Percentiles rank a stretch among this genome's conserved stretches.
Evolutionary conservation across 2,329 filamentous ascomycete genomes (phyloP).

Genomic region (Akanthomyces uredinophilus): DNA sequence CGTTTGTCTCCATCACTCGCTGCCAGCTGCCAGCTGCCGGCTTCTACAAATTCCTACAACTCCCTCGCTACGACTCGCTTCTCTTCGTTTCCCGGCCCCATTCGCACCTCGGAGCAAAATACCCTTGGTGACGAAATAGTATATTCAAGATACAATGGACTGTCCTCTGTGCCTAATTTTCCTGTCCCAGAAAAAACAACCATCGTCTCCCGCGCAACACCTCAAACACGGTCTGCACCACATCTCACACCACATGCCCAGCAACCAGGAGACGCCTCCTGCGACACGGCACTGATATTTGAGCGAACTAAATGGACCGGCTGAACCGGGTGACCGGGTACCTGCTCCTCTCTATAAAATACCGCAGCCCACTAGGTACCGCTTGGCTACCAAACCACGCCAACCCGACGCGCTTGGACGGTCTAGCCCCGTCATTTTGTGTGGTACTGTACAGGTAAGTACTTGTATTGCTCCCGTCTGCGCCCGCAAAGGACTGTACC

Average conservation of each 20-base stretch:
- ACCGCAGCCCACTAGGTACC: slow-evolving; percentile 13
- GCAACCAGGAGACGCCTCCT: slow-evolving; percentile 5
- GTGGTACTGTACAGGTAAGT: slow-evolving; percentile 37
- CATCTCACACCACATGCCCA: slow-evolving; percentile 8
- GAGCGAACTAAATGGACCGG: not conserved
- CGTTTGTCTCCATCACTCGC: slow-evolving; percentile 3
- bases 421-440: slow-evolving; percentile 17
- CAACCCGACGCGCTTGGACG: slow-evolving; percentile 12
- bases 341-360: slow-evolving; percentile 12
- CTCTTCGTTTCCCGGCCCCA: not conserved
- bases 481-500: slow-evolving; percentile 33
- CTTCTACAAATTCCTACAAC: not conserved
- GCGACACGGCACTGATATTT: not conserved
- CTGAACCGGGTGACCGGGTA: slow-evolving; percentile 10
- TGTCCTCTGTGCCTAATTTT: not conserved
- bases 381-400: slow-evolving; percentile 1
- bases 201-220: not conserved
- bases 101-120: not conserved
- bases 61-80: slow-evolving; percentile 4
- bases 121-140: not conserved
- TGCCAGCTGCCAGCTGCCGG: not conserved
- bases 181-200: not conserved
- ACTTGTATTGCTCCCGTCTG: slow-evolving; percentile 27
- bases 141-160: not conserved
- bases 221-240: slow-evolving; percentile 8